Percentiles rank a stretch among this genome's conserved stretches.
phyloP scores from a whole-genome alignment of 2,329 filamentous ascomycete species.

The Trichoderma afroharzianum region DNA sequence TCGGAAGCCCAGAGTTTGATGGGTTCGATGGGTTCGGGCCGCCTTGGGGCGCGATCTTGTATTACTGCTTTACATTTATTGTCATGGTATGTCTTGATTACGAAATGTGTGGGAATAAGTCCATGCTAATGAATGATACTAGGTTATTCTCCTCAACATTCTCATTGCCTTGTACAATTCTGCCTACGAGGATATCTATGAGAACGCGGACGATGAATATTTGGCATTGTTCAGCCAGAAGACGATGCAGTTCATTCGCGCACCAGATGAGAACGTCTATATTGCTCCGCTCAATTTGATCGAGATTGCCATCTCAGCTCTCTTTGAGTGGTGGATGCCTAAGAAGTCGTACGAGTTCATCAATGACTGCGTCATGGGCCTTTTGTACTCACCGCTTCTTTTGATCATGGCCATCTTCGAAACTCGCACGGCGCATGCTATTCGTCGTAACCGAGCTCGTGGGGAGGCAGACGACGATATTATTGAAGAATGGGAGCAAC shows the following conservation, averaged over 20 bases:
- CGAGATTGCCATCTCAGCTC: constrained; percentile 73
- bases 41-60: constrained; percentile 90
- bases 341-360: constrained; percentile 68
- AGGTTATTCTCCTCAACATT: constrained; percentile 81
- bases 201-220: constrained; percentile 92
- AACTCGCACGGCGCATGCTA: constrained; percentile 59
- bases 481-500: constrained; percentile 89
- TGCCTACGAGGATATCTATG: constrained; percentile 91
- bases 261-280: constrained; percentile 97
- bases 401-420: constrained; percentile 73
- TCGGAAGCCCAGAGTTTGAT: constrained; percentile 85
- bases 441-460: constrained; percentile 68
- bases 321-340: constrained; percentile 96
- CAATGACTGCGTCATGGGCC: constrained; percentile 84
- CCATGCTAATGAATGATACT: background rate
- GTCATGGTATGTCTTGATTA: constrained; percentile 66
- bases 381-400: constrained; percentile 81
- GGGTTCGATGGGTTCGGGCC: constrained; percentile 88
- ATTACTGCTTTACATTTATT: constrained; percentile 96
- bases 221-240: constrained; percentile 90
- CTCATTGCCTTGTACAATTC: constrained; percentile 97
- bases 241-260: constrained; percentile 94
- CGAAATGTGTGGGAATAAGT: background rate
- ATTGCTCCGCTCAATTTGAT: constrained; percentile 94
- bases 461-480: constrained; percentile 89